A percentile compares a stretch with the other conserved stretches of the same genome.
Evolutionary conservation across 805 yeast species (phyloP).

Genomic region (Yarrowia yakushimensis): DNA sequence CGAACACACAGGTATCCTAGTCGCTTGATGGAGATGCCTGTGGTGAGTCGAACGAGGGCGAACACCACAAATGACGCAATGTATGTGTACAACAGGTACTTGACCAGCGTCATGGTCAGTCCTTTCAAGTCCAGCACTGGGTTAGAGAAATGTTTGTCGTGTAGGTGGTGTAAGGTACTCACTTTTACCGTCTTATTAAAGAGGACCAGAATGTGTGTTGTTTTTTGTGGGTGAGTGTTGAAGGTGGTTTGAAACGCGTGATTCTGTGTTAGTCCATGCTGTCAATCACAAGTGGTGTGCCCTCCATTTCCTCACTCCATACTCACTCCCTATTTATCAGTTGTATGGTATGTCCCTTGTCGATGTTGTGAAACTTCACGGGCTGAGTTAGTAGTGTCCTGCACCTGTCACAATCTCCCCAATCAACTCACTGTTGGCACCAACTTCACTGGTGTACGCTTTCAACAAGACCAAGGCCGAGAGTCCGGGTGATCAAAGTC

Average conservation of each 20-base stretch:
- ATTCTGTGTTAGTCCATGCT: neutral
- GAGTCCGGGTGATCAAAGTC: neutral
- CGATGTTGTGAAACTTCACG: neutral
- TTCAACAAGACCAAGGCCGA: neutral
- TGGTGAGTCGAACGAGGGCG: constrained; percentile 40
- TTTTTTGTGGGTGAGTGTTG: neutral
- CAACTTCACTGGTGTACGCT: neutral
- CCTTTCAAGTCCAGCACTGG: constrained; percentile 11
- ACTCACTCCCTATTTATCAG: too few species aligned
- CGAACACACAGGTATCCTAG: constrained; percentile 43
- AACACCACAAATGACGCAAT: constrained; percentile 37
- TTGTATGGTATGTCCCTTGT: neutral
- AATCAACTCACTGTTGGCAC: neutral
- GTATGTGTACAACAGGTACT: constrained; percentile 19
- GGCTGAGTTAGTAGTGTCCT: neutral
- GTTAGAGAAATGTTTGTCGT: neutral
- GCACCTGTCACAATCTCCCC: neutral
- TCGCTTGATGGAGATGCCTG: constrained; percentile 43
- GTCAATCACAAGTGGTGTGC: too few species aligned
- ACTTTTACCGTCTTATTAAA: neutral
- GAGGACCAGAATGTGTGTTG: neutral
- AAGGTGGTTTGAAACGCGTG: neutral
- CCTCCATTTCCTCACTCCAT: too few species aligned
- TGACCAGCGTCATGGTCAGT: constrained; percentile 16
- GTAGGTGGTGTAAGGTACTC: neutral